phyloP scores from a whole-genome alignment of 1,139 yeast species.

The Debaryomycetaceae sp. region DNA sequence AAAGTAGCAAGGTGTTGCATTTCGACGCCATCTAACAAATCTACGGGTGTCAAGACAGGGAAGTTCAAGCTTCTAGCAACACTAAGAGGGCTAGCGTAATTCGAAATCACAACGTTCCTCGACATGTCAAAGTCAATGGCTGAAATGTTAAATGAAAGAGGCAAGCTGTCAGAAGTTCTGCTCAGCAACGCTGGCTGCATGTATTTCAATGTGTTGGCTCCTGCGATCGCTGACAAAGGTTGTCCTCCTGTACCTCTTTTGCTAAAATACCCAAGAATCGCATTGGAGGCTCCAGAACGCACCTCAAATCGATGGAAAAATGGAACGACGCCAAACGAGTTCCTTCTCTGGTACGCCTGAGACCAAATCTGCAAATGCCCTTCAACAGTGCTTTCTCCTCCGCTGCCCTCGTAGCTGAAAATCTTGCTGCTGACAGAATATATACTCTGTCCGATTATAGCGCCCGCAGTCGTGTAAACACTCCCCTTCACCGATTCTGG shows the following conservation, averaged over 20 bases:
- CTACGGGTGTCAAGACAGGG: slow-evolving; percentile 71
- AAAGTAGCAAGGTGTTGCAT: slow-evolving; percentile 67
- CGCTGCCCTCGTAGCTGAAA: slow-evolving; percentile 68
- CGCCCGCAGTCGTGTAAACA: slow-evolving; percentile 58
- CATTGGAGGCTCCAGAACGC: slow-evolving; percentile 80
- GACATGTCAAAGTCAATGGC: slow-evolving; percentile 65
- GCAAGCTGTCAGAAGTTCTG: slow-evolving; percentile 42
- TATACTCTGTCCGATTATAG: slow-evolving; percentile 62
- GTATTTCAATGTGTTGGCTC: slow-evolving; percentile 64
- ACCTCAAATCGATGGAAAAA: slow-evolving; percentile 62
- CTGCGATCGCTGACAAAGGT: slow-evolving; percentile 54
- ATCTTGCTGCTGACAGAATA: slow-evolving; percentile 61
- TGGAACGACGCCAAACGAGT: slow-evolving; percentile 57
- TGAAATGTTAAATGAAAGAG: slow-evolving; percentile 68
- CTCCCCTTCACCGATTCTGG: slow-evolving; percentile 50
- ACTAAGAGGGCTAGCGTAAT: slow-evolving; percentile 62
- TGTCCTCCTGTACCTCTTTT: slow-evolving; percentile 37
- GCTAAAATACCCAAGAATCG: slow-evolving; percentile 68
- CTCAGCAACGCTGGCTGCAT: slow-evolving; percentile 54
- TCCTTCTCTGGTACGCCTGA: slow-evolving; percentile 44
- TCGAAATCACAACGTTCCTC: slow-evolving; percentile 53
- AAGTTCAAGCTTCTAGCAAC: slow-evolving; percentile 63
- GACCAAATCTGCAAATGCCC: slow-evolving; percentile 62
- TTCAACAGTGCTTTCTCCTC: slow-evolving; percentile 60
- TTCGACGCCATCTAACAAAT: slow-evolving; percentile 47